phyloP scores from a whole-genome alignment of 768 basidiomycete species.

The Pleurotus djamor region DNA sequence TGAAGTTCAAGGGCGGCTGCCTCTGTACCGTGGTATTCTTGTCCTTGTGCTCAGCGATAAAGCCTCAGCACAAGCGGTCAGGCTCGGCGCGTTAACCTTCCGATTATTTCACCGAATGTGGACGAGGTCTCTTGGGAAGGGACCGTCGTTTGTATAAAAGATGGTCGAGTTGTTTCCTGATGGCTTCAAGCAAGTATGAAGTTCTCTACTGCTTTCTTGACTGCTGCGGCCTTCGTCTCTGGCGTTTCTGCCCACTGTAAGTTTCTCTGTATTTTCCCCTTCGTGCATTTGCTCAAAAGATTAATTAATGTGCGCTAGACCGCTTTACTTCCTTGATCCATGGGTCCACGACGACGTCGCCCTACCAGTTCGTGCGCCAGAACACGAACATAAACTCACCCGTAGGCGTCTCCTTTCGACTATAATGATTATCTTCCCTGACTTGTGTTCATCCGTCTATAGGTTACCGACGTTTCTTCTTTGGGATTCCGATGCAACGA shows the following conservation, averaged over 20 bases:
- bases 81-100: not conserved
- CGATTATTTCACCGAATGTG: not conserved
- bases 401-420: too few species aligned
- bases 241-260: conserved; percentile 15
- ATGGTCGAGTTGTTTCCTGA: not conserved
- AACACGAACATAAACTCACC: too few species aligned
- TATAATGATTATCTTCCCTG: too few species aligned
- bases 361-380: too few species aligned
- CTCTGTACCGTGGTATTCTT: not conserved
- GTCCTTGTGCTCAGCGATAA: not conserved
- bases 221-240: not conserved
- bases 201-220: not conserved
- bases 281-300: too few species aligned
- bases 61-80: not conserved
- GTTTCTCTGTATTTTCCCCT: too few species aligned
- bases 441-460: too few species aligned
- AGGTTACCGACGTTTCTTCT: too few species aligned
- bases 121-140: not conserved
- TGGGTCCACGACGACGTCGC: too few species aligned
- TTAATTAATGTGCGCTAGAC: too few species aligned
- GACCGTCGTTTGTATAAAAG: not conserved
- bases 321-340: too few species aligned
- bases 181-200: not conserved
- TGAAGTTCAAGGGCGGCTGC: not conserved
- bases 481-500: too few species aligned